Conservation (phyloP, 352 stramenopile genomes). For the Thalassiosira hispida region DNA sequence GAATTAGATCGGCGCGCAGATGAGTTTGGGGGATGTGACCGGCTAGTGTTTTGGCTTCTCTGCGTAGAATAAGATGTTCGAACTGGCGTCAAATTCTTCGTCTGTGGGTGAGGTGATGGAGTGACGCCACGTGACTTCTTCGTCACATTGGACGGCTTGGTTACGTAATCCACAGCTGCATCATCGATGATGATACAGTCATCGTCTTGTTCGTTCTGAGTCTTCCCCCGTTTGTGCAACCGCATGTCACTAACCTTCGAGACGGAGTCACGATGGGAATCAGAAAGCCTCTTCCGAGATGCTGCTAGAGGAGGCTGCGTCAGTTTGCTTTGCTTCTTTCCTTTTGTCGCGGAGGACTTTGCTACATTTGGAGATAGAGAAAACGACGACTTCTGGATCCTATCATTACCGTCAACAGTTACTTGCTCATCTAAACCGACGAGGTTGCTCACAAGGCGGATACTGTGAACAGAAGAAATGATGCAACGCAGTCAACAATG, state of each 20-base stretch:
- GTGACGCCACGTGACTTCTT: constrained; percentile 35
- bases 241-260: constrained; percentile 51
- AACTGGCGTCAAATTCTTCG: not conserved
- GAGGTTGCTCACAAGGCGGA: constrained; percentile 51
- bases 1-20: constrained; percentile 6
- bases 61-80: not conserved
- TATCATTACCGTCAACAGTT: constrained; percentile 53
- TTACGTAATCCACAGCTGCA: constrained; percentile 3
- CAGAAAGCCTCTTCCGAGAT: constrained; percentile 27
- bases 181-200: constrained; percentile 36
- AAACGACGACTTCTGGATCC: constrained; percentile 51
- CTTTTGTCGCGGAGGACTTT: constrained; percentile 22
- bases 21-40: not conserved
- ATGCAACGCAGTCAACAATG: not conserved
- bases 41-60: constrained; percentile 4
- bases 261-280: constrained; percentile 42
- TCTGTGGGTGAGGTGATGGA: constrained; percentile 48
- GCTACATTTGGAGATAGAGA: constrained; percentile 29
- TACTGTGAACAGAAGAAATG: constrained; percentile 11
- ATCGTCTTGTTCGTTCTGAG: constrained; percentile 14
- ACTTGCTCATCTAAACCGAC: constrained; percentile 54
- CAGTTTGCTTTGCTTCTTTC: constrained; percentile 26
- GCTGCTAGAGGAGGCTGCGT: not conserved
- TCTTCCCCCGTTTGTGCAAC: constrained; percentile 42
- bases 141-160: constrained; percentile 4